Base-by-base conservation (phyloP, 352 stramenopile genomes). In the Phytophthora uliginosa region DNA sequence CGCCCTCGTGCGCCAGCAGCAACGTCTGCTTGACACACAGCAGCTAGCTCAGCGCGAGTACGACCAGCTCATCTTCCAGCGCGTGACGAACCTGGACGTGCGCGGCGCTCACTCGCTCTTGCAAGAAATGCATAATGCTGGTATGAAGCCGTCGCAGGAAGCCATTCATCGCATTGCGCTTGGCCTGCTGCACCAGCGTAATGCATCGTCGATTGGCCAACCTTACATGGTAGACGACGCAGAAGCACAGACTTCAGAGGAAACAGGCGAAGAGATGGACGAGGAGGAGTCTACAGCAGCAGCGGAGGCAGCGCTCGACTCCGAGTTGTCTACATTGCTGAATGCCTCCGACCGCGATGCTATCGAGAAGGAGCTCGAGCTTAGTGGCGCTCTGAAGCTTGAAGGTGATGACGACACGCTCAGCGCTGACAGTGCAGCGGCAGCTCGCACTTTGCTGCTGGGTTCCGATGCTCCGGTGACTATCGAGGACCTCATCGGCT, bases 51-150 rank as follows among this genome's bases (percentile, higher is more conserved):
- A 62, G 31, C 64, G 74, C 24, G 86, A 94, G 60, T 94, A 92
- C 47, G 88, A 93, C 42, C 73, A 88, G 42, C 71, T 94, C 45
- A 89, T 95, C 55, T 93, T 93, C 65, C 76, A 84, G 56, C 76
- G 81, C 13, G 83, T 87, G 26, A 81, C 78, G 28, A 73, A 77
- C 15, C 68, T 82, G 31, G 78, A 95, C 42, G 51, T 92, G 12
- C 70, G 73, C 7, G 74, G 79, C 5, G 86, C 86, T 31, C 87
- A 85, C 74, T 77, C 77, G 28, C 63, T 96, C 38, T 59, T 96
- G 52, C 85, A 95, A 64, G 85, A 94, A 59, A 92, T 96, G 85
- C 89, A 96, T 69, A 93, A 93, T 74, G 82, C 76, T 8, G 89
- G 88, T 20, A 69, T 88, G 61, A 78, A 85, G 55, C 89, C 89